Percentiles rank a stretch among this genome's conserved stretches.
Conservation (phyloP, 441 rosid genomes). For the Gossypium schwendimanii region DNA sequence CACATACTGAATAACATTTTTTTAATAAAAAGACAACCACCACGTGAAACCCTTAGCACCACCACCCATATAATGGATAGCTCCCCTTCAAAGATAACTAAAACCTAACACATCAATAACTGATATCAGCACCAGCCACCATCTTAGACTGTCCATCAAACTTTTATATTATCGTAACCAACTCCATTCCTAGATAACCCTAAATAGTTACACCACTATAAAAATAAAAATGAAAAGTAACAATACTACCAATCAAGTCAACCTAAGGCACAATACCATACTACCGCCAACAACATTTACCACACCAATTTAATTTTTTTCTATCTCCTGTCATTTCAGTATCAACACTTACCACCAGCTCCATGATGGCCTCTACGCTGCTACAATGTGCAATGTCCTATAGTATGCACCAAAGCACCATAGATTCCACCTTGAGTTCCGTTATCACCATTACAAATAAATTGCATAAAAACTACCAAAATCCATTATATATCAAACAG, state of each 20-base stretch:
- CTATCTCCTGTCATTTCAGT: background rate
- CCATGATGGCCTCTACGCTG: background rate
- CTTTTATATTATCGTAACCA: background rate
- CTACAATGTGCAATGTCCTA: background rate
- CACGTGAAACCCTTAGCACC: background rate
- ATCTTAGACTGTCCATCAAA: background rate
- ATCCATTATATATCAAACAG: background rate
- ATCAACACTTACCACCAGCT: background rate
- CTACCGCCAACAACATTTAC: background rate
- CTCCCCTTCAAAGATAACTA: background rate
- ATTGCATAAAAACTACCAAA: background rate
- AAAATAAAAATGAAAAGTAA: background rate
- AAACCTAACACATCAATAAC: background rate
- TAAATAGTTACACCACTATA: background rate
- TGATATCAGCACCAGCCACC: background rate
- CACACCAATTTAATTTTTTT: background rate
- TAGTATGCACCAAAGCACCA: background rate
- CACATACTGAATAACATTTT: background rate
- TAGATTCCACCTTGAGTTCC: background rate
- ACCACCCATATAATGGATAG: background rate
- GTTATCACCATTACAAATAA: background rate
- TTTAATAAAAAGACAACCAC: background rate
- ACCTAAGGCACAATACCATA: background rate
- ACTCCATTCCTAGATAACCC: background rate
- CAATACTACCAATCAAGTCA: background rate